Evolutionary conservation across 2,329 filamentous ascomycete genomes (phyloP).

Genomic region (Pseudomassariella vexata): DNA sequence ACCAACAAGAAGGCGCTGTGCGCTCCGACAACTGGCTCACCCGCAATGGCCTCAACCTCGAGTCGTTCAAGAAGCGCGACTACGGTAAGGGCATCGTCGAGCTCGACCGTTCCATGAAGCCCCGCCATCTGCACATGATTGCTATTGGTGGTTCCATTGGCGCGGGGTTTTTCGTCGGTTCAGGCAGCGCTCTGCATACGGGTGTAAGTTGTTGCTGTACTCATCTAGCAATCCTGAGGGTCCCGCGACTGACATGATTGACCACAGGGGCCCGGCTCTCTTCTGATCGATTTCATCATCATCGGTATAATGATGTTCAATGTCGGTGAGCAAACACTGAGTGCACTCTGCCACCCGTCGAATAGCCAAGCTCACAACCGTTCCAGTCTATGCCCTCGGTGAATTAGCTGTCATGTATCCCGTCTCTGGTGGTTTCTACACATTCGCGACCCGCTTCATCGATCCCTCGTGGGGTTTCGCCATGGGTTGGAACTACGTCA

Average conservation of each 20-base stretch:
- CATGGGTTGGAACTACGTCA: slow-evolving; percentile 38
- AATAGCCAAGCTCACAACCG: no score
- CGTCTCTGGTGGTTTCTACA: slow-evolving; percentile 45
- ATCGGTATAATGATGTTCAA: slow-evolving; percentile 57
- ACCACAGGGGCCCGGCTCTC: slow-evolving; percentile 35
- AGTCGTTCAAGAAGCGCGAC: slow-evolving; percentile 35
- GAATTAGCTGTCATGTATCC: slow-evolving; percentile 46
- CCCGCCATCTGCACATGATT: slow-evolving; percentile 47
- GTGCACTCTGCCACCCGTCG: not conserved
- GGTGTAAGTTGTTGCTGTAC: no score
- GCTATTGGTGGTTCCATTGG: slow-evolving; percentile 52
- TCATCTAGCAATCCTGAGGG: no score
- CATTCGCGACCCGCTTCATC: slow-evolving; percentile 43
- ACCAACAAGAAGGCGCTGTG: slow-evolving; percentile 12
- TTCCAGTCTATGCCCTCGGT: slow-evolving; percentile 48
- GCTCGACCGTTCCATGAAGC: slow-evolving; percentile 37
- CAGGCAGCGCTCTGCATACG: slow-evolving; percentile 40
- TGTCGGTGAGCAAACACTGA: slow-evolving; percentile 28
- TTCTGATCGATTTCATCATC: slow-evolving; percentile 45
- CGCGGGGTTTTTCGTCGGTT: slow-evolving; percentile 58
- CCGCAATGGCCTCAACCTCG: slow-evolving; percentile 33
- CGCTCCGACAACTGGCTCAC: slow-evolving; percentile 25
- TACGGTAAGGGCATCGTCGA: slow-evolving; percentile 28
- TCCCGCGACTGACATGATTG: no score
- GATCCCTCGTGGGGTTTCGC: slow-evolving; percentile 42